Base-by-base conservation (phyloP, 306 rosid genomes). In the Lagenaria siceraria region DNA sequence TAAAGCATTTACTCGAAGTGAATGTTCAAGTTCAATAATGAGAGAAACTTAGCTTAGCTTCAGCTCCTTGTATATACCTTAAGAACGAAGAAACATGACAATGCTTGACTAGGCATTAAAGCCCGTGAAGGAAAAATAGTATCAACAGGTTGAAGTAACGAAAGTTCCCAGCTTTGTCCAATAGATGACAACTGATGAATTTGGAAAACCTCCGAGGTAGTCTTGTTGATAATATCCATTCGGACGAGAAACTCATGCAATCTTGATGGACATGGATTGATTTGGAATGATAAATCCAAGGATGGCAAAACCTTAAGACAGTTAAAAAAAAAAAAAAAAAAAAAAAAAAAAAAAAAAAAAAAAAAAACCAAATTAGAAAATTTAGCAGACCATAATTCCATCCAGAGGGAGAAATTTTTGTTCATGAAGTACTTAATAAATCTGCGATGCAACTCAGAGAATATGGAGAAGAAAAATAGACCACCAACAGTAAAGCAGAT, bases 261-360 rank as follows among this genome's bases (percentile, higher is more conserved):
- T 86, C 94, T 92, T 85, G 90, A 90, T 55, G 90, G 88, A 80
- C 96, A 92, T 83, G 97, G 98, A 84, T 87, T 85, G 72, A 92
- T 88, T 83, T 89, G 96, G 85, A 90, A 96, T 25, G 93, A 87
- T 77, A 96, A 83, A 48, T 89, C 99, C 86, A 96, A 85, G 13
- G 99, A 96, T 9, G 99, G 97, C 40, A 90, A 85, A 46, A 92
- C 92, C 99, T 96, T 78, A 14, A 78, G 76, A 65, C 15, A 17
- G 76, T 51, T 51, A 42, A 42, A 19, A 19, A 64, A 64, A 35
- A 22, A 66, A 66, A 11, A 40, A 66, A 35, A 18, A 63, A 63
- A 35, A 21, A 66, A 66, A 11, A 21, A 66, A 35, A 35, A 63
- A 63, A 18, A 21, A 68, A 68, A 33, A 10, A 68, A 68, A 64